Percentiles rank a stretch among this genome's conserved stretches.
Conservation (phyloP, 805 yeast genomes). For the Starmera pachycereana region DNA sequence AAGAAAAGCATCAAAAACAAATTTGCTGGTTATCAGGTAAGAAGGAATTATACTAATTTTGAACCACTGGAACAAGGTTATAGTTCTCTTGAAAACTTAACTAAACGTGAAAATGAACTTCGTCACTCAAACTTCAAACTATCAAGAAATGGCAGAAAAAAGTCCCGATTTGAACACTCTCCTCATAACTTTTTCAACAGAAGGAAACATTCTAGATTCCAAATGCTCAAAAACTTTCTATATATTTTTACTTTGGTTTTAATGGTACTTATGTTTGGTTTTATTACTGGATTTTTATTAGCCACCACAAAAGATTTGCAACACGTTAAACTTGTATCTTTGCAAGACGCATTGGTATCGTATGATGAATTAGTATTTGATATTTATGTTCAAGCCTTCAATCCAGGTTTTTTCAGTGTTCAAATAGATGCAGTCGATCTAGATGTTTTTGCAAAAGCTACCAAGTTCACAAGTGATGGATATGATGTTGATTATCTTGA, state of each 20-base stretch:
- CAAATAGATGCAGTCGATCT: slow-evolving; percentile 55
- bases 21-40: slow-evolving; percentile 4
- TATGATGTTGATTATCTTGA: slow-evolving; percentile 4
- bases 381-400: slow-evolving; percentile 66
- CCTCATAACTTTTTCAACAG: slow-evolving; percentile 37
- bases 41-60: background rate
- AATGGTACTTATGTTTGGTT: slow-evolving; percentile 57
- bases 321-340: slow-evolving; percentile 46
- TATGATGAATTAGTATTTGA: slow-evolving; percentile 80
- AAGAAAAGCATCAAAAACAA: slow-evolving; percentile 14
- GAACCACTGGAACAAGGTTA: background rate
- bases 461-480: slow-evolving; percentile 24
- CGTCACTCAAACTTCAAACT: slow-evolving; percentile 1
- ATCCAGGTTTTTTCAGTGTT: slow-evolving; percentile 77
- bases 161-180: slow-evolving; percentile 24
- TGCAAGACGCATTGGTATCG: slow-evolving; percentile 66
- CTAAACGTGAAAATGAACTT: slow-evolving; percentile 5
- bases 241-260: slow-evolving; percentile 27
- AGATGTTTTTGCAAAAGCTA: slow-evolving; percentile 76
- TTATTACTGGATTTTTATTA: slow-evolving; percentile 70
- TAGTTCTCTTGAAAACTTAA: slow-evolving; percentile 7
- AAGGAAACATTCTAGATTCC: slow-evolving; percentile 19
- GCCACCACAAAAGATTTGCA: slow-evolving; percentile 83
- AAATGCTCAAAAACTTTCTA: slow-evolving; percentile 23
- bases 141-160: slow-evolving; percentile 7